Evolutionary conservation across 2,329 filamentous ascomycete genomes (phyloP).

Genomic region (Exophiala alcalophila): DNA sequence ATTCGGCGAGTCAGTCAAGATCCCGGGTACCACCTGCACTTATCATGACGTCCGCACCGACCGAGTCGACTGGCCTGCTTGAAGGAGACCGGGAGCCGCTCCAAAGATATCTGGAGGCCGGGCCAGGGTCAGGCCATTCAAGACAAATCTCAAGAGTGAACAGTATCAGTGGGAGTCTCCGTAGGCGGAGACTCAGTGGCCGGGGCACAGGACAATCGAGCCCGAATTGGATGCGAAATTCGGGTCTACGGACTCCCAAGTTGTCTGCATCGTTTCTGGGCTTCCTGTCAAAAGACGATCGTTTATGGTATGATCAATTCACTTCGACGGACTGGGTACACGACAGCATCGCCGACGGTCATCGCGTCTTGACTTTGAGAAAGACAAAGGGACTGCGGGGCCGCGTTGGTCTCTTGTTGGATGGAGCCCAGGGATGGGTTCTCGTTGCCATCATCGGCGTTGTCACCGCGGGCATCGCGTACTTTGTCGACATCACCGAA

Average conservation of each 20-base stretch:
- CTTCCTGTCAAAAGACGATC: slow-evolving; percentile 71
- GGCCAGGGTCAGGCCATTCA: slow-evolving; percentile 12
- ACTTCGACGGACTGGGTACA: slow-evolving; percentile 98
- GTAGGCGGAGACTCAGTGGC: slow-evolving; percentile 19
- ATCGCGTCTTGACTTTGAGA: slow-evolving; percentile 78
- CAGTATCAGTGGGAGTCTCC: slow-evolving; percentile 25
- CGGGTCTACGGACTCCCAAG: slow-evolving; percentile 28
- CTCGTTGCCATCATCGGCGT: slow-evolving; percentile 86
- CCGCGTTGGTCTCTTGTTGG: slow-evolving; percentile 71
- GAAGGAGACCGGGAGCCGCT: slow-evolving; percentile 8
- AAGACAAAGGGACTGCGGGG: slow-evolving; percentile 80
- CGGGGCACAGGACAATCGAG: slow-evolving; percentile 19
- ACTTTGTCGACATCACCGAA: slow-evolving; percentile 84
- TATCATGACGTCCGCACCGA: slow-evolving; percentile 16
- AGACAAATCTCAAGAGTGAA: slow-evolving; percentile 28
- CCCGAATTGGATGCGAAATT: slow-evolving; percentile 23
- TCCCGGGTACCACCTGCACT: slow-evolving; percentile 17
- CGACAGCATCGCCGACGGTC: slow-evolving; percentile 91
- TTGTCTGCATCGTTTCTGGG: slow-evolving; percentile 46
- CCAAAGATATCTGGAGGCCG: slow-evolving; percentile 18
- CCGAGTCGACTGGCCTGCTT: slow-evolving; percentile 23
- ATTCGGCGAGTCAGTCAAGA: slow-evolving; percentile 18
- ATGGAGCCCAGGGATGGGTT: slow-evolving; percentile 91
- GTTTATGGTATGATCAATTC: slow-evolving; percentile 98
- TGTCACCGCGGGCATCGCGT: slow-evolving; percentile 79